Conservation (phyloP, 2,329 filamentous ascomycete species). For the Hypoxylon sp. region DNA sequence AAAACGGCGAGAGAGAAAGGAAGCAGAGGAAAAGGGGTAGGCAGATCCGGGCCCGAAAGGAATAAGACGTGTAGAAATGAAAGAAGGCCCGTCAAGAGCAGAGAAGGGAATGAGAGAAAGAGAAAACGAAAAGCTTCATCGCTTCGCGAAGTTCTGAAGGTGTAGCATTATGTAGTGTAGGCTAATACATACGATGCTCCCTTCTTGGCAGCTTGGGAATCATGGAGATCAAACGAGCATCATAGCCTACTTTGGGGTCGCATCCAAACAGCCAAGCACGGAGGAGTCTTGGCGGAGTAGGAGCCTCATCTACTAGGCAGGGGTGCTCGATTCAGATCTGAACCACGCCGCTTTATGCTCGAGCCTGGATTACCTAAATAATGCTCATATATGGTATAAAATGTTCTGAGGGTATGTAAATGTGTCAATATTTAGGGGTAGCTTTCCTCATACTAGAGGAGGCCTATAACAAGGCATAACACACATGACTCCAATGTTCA, state of each 20-base stretch:
- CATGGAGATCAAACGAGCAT: slow-evolving; percentile 38
- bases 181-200: slow-evolving; percentile 10
- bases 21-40: slow-evolving; percentile 10
- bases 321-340: not conserved
- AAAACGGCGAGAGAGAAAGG: slow-evolving; percentile 4
- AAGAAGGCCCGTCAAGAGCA: slow-evolving; percentile 45
- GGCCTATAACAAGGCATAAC: no score
- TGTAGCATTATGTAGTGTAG: slow-evolving; percentile 12
- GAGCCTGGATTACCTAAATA: not conserved
- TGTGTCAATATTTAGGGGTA: not conserved
- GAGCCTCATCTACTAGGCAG: not conserved
- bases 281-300: not conserved
- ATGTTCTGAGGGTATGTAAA: not conserved
- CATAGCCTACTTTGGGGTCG: not conserved
- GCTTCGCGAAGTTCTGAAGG: slow-evolving; percentile 10
- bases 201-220: slow-evolving; percentile 31
- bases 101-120: slow-evolving; percentile 16
- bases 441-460: not conserved
- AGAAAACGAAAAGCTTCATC: slow-evolving; percentile 23
- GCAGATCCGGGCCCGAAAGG: slow-evolving; percentile 32
- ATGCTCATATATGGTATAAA: not conserved
- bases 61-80: slow-evolving; percentile 18
- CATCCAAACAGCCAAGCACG: slow-evolving; percentile 9
- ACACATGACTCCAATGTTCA: not conserved
- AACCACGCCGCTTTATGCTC: not conserved